Evolutionary conservation across 176 grass and related monocot genomes (phyloP).

Genomic region (Zea luxurians): DNA sequence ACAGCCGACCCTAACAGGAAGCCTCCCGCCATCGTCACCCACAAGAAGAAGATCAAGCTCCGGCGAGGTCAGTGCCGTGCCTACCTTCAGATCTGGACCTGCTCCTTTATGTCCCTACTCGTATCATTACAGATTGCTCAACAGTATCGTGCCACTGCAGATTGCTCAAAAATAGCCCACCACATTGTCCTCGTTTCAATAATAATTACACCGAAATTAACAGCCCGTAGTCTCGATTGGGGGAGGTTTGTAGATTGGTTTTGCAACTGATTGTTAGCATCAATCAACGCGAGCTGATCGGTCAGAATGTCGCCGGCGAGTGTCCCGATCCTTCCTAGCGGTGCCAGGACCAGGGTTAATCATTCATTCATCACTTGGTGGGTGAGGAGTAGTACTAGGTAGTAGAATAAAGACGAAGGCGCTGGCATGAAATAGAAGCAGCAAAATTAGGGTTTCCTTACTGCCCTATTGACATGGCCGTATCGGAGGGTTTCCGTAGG

Average conservation of each 20-base stretch:
- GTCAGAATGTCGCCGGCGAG: conserved; percentile 42
- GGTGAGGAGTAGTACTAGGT: background rate
- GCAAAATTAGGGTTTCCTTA: conserved; percentile 52
- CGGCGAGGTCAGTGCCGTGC: conserved; percentile 66
- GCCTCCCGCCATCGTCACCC: conserved; percentile 47
- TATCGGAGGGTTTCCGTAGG: background rate
- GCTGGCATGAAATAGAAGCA: conserved; percentile 31
- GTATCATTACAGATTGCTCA: conserved; percentile 1
- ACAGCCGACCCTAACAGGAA: conserved; percentile 41
- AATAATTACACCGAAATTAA: conserved; percentile 27
- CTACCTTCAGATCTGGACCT: conserved; percentile 40
- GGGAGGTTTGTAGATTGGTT: conserved; percentile 17
- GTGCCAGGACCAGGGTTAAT: conserved; percentile 28
- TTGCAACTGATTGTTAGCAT: background rate
- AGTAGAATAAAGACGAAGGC: conserved; percentile 46
- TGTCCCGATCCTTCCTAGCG: background rate
- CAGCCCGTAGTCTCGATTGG: conserved; percentile 30
- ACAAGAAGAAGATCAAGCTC: conserved; percentile 55
- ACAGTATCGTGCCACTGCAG: background rate
- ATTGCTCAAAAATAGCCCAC: background rate
- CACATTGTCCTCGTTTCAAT: conserved; percentile 21
- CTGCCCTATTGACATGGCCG: conserved; percentile 7
- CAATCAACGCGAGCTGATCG: conserved; percentile 22
- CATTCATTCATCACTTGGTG: conserved; percentile 41
- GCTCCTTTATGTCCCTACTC: background rate